Conservation (phyloP, 2,329 filamentous ascomycete genomes). For the Ophiostoma australiae region DNA sequence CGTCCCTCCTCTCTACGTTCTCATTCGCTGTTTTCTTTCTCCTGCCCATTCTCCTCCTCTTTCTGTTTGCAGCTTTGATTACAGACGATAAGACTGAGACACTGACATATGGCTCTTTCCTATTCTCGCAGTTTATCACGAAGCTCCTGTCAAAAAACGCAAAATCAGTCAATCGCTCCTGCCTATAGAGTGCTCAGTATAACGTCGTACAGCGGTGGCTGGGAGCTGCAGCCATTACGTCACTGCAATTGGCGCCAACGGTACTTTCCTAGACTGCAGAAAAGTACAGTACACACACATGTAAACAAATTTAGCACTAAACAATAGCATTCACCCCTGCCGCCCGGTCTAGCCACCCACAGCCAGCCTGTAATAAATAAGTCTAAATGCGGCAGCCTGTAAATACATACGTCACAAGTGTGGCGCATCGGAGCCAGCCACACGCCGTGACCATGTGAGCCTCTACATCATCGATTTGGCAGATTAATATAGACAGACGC, state of each 20-base stretch:
- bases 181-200: not conserved
- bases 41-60: not conserved
- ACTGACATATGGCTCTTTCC: not conserved
- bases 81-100: not conserved
- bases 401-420: not conserved
- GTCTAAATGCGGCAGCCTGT: not conserved
- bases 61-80: not conserved
- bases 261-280: not conserved
- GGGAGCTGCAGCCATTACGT: conserved; percentile 20
- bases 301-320: not conserved
- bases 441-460: conserved; percentile 5
- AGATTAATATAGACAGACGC: not conserved
- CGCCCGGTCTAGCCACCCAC: not conserved
- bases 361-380: not conserved
- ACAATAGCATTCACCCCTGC: not conserved
- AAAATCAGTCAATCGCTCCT: not conserved
- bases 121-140: not conserved
- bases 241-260: conserved; percentile 19
- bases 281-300: no score
- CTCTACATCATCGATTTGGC: not conserved
- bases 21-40: not conserved
- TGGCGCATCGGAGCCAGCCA: conserved; percentile 8
- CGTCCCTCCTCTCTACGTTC: not conserved
- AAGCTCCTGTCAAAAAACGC: not conserved
- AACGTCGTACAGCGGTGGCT: not conserved